Evolutionary conservation across 2,329 filamentous ascomycete genomes (phyloP), one percentile per base, ranked within the genome.

Genomic region (Ascochyta koolunga): DNA sequence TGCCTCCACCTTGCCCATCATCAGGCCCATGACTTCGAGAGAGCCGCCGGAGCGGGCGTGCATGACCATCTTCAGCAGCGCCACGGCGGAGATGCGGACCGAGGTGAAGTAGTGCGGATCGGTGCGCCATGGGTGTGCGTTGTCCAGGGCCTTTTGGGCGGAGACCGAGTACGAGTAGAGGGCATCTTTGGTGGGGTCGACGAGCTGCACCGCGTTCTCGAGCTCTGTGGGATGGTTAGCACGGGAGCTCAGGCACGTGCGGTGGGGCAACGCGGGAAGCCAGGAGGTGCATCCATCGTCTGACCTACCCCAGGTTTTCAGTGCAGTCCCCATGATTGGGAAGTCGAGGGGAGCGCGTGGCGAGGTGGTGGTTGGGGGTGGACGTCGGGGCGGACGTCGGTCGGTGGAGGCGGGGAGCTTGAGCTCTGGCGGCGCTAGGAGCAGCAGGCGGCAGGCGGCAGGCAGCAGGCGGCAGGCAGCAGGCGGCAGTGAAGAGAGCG

Each of bases 1-100:
- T 36, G 88, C 86, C 61, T 91, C 85, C 43, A 96, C 89, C 75
- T 96, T 96, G 58, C 95, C 95, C 72, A 96, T 90, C 95, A 99
- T 99, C 66, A 99, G 77, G 52, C 95, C 95, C 95, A 99, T 99
- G 67, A 99, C 85, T 79, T 99, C 95, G 62, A 98, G 84, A 24
- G 86, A 86, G 52, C 95, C 93, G 61, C 95, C 95, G 0, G 91
- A 93, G n/a, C 95, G 90, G 9, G 95, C 95, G 75, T 99, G 95
- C 90, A 97, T 98, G 61, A 96, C 91, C 95, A 99, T 99, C 79
- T 99, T 99, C 65, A 98, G 85, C 54, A 99, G 85, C 5, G 95
- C 95, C 11, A 96, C 88, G 54, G 95, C 92, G 46, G 91, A 96
- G 77, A 99, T 93, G 68, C 93, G 91, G 40, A 98, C 91, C 48